Percentiles rank a stretch among this genome's conserved stretches.
Conservation (phyloP, 345 rosid genomes). For the Populus euphratica region DNA sequence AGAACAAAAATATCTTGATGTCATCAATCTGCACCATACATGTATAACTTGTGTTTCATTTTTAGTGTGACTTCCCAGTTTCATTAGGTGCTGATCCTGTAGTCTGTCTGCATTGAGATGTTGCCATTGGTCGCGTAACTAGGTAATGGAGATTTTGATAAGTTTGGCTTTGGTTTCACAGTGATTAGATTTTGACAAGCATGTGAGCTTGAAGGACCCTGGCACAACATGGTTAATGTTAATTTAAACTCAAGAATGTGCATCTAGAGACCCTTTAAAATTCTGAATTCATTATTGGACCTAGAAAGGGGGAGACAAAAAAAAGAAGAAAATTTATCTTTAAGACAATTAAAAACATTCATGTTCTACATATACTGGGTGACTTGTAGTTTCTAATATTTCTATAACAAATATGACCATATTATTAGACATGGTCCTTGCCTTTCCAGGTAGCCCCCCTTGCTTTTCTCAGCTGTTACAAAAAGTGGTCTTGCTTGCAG, state of each 20-base stretch:
- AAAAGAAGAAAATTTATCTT: not conserved
- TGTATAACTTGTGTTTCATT: not conserved
- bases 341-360: not conserved
- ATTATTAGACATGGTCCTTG: not conserved
- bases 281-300: not conserved
- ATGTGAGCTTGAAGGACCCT: not conserved
- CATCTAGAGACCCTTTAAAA: slow-evolving; percentile 2
- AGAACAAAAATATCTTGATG: not conserved
- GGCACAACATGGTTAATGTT: not conserved
- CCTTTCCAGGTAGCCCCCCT: not conserved
- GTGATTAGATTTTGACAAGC: not conserved
- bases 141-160: not conserved
- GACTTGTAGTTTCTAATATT: not conserved
- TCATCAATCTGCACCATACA: not conserved
- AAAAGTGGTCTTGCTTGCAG: not conserved
- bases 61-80: not conserved
- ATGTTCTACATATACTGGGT: not conserved
- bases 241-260: not conserved
- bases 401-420: not conserved
- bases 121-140: not conserved
- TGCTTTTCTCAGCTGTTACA: not conserved
- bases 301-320: not conserved
- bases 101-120: not conserved
- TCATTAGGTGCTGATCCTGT: not conserved
- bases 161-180: not conserved